Evolutionary conservation across 2,329 filamentous ascomycete species (phyloP), one percentile per base, ranked within the genome.

Genomic region (Aspergillus glaucus): DNA sequence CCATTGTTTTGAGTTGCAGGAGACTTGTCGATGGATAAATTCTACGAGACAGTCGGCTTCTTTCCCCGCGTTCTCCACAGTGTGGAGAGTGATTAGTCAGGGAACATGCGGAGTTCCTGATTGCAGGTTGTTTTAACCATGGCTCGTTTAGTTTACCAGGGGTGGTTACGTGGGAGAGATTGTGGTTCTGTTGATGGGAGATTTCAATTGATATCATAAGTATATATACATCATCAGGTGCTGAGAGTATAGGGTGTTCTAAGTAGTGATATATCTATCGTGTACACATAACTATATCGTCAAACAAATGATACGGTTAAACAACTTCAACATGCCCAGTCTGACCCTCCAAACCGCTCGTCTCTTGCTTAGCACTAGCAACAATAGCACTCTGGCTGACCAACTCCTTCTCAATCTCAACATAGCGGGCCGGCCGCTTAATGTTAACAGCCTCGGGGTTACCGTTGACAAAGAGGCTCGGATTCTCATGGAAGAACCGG

Each of bases 401-500:
- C 6, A 51, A 19, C 7, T 49, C 45, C n/a, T 48, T 30, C 32
- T 52, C 52, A n/a, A 54, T 50, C 21, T 50, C 52, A n/a, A 47
- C 42, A 44, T 54, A 54, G 9, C 47, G 37, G 3, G 15, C 22
- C 15, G 52, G 52, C 21, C 50, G 45, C 22, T 44, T 22, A 15
- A 34, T 19, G 4, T 34, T 43, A n/a, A 50, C 14, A 1, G 49
- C 52, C 17, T 54, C 52, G 44, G 49, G 49, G 43, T 45, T 51
- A 26, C 43, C 40, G 12, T 48, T 26, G 6, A 51, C 45, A 19
- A 51, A 48, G 17, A 48, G 10, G 10, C n/a, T 17, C 4, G 45
- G 51, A 43, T 60, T 57, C 10, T 53, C 44, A 17, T 58, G 58
- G 51, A 65, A 66, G 51, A 60, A 64, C 8, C 56, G 50, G 46